phyloP scores from a whole-genome alignment of 1,284 basidiomycete genomes.

The Amylostereum areolatum region DNA sequence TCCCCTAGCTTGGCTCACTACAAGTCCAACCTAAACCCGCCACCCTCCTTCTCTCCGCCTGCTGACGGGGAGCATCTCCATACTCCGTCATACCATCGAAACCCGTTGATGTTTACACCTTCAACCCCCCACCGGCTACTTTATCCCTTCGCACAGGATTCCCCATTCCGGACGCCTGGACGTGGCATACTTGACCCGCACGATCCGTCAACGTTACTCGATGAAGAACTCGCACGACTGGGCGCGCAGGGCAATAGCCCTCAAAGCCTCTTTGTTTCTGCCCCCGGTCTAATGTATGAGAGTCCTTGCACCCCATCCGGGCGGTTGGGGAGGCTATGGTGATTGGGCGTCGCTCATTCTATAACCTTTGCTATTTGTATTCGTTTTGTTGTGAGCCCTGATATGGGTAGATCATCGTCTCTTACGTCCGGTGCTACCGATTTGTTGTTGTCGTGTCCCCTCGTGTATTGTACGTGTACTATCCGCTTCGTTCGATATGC shows the following conservation, averaged over 20 bases:
- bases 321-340: no score
- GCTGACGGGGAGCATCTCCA: slow-evolving; percentile 28
- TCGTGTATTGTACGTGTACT: no score
- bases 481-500: no score
- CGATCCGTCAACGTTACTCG: slow-evolving; percentile 55
- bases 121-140: slow-evolving; percentile 52
- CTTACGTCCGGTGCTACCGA: no score
- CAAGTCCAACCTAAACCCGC: slow-evolving; percentile 57
- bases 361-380: no score
- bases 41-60: slow-evolving; percentile 29
- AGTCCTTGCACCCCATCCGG: slow-evolving; percentile 19
- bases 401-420: no score
- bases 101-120: slow-evolving; percentile 31
- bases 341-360: no score
- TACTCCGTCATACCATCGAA: slow-evolving; percentile 33
- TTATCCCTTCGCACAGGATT: slow-evolving; percentile 34
- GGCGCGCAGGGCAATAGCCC: slow-evolving; percentile 44
- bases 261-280: slow-evolving; percentile 48
- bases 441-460: no score
- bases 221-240: slow-evolving; percentile 57
- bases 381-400: no score
- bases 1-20: slow-evolving; percentile 56
- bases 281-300: slow-evolving; percentile 46
- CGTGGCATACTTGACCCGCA: slow-evolving; percentile 56
- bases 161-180: slow-evolving; percentile 54